Evolutionary conservation across 805 yeast genomes (phyloP).

Genomic region (Pichia kluyveri): DNA sequence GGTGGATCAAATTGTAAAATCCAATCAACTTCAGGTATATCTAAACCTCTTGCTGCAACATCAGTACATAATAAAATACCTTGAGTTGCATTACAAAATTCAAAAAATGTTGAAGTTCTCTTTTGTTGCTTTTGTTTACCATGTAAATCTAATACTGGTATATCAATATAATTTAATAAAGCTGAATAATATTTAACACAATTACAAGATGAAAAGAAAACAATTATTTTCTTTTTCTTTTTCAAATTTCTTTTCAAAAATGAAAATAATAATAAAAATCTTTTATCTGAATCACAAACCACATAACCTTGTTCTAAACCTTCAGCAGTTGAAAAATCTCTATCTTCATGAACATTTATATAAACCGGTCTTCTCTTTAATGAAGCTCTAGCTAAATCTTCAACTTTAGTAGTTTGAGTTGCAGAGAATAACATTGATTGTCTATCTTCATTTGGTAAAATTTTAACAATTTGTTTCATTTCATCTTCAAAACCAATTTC

Average conservation of each 20-base stretch:
- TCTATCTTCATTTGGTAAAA: constrained; percentile 85
- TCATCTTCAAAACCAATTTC: constrained; percentile 99
- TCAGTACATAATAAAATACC: constrained; percentile 94
- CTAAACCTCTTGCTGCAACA: constrained; percentile 98
- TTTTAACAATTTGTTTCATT: constrained; percentile 92
- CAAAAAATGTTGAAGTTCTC: constrained; percentile 96
- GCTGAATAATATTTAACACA: constrained; percentile 96
- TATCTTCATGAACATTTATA: constrained; percentile 83
- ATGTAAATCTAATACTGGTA: constrained; percentile 93
- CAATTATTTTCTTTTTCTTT: constrained; percentile 90
- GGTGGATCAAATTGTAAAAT: constrained; percentile 98
- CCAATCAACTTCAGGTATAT: constrained; percentile 99
- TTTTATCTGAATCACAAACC: constrained; percentile 91
- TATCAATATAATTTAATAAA: constrained; percentile 86
- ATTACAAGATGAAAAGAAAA: constrained; percentile 92
- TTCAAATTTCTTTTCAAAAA: constrained; percentile 88
- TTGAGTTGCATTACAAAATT: constrained; percentile 92
- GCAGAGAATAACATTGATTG: constrained; percentile 99
- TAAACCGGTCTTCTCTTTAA: constrained; percentile 88
- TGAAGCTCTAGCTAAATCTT: constrained; percentile 94
- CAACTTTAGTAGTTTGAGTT: constrained; percentile 97
- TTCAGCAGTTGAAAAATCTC: constrained; percentile 84
- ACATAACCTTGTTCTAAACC: constrained; percentile 98
- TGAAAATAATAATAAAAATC: constrained; percentile 84
- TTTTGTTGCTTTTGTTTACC: constrained; percentile 99